Base-by-base conservation (phyloP, 1,284 basidiomycete genomes). In the Tilletia walkeri region DNA sequence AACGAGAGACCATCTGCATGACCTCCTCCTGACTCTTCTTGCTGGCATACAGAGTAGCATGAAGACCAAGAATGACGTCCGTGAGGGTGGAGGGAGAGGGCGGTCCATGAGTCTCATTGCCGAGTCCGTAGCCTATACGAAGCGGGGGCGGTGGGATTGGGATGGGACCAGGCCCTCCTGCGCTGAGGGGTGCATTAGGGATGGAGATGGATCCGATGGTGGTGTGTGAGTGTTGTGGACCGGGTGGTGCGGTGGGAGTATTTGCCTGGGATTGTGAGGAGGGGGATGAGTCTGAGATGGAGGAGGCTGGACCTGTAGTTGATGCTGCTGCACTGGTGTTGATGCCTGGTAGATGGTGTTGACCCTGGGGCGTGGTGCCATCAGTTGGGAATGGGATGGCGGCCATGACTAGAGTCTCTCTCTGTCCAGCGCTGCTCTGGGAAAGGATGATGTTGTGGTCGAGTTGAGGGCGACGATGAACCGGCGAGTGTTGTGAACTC, bases 31-130 rank as follows among this genome's bases (percentile, higher is more conserved):
- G 72, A n/a, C 73, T 77, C 56, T 80, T 77, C 67, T 82, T 82
- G 41, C 74, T 76, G 9, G 79, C 81, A 71, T 84, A 84, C 39
- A 84, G 75, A 16, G 81, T 82, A 48, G 73, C 73, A 70, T 83
- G 82, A 10, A 84, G 69, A 45, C 77, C 78, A 10, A 84, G 72
- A 50, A 84, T 80, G 49, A 81, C 77, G 68, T 84, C 81, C 12
- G 82, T 84, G 24, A 84, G 73, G 6, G 81, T 84, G 74, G 80
- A 82, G 0, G 82, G 82, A 65, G 78, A 80, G 20, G 82, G 82
- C 12, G 80, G 80, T 10, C 77, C 77, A 47, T 67, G 66, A 7
- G 69, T 63, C 38, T 63, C 59, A n/a, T 24, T 45, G 7, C 14
- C 14, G 34, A 14, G 9, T 34, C 59, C 59, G 14, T 63, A 63